These are phyloP conservation scores for Ceratobasidium sp. DNA, from an alignment of 1,284 basidiomycete genomes.

Conservation along the genomic window DNA sequence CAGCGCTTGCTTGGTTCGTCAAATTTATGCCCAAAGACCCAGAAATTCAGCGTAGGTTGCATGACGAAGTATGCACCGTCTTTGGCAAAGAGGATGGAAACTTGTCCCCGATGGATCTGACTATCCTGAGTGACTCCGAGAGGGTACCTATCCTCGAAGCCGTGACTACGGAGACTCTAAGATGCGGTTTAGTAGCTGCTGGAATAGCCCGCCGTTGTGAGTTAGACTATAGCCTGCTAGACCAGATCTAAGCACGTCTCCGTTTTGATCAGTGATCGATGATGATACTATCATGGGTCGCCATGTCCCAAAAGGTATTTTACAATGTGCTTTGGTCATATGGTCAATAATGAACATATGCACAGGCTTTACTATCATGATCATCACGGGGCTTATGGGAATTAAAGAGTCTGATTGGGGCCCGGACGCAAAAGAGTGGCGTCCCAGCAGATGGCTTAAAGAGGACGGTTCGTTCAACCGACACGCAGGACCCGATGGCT, in stretches of 20 bases:
- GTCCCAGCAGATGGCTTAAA: conserved; percentile 46
- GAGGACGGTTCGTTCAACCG: conserved; percentile 44
- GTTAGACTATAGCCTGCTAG: not conserved
- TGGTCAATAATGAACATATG: not conserved
- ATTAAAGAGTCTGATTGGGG: conserved; percentile 9
- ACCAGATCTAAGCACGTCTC: not conserved
- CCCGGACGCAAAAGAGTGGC: not conserved
- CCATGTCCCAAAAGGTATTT: conserved; percentile 9
- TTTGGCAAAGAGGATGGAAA: too few relatives aligned
- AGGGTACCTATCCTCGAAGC: conserved; percentile 16
- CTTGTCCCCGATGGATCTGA: too few relatives aligned
- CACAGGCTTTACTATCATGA: not conserved
- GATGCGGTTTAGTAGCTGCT: not conserved
- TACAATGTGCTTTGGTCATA: not conserved
- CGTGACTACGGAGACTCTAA: conserved; percentile 4
- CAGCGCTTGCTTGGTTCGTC: conserved; percentile 7
- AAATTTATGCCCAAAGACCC: conserved; percentile 13
- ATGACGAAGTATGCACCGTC: not conserved
- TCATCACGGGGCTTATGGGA: not conserved
- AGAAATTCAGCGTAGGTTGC: conserved; percentile 15
- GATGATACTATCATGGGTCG: conserved; percentile 18
- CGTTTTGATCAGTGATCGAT: not conserved
- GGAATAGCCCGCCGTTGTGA: not conserved
- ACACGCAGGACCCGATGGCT: conserved; percentile 45
- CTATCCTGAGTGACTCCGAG: not conserved